A percentile compares a stretch with the other conserved stretches of the same genome.
These are phyloP conservation scores for Xylaria sp. DNA, from an alignment of 2,329 filamentous ascomycete species.

Conservation along the genomic window DNA sequence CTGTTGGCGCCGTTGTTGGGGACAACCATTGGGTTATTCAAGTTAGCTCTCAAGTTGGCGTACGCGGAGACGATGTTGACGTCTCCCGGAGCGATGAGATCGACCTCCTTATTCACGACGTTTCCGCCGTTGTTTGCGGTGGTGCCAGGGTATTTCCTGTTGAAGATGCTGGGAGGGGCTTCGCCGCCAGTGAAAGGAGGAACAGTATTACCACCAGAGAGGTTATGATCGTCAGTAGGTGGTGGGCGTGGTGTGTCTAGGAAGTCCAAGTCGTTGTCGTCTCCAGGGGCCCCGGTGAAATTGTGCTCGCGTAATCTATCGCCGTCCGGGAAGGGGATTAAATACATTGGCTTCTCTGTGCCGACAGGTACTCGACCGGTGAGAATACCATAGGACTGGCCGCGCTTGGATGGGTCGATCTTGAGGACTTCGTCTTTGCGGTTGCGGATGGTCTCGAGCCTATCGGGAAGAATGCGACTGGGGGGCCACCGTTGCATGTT, in stretches of 20 bases:
- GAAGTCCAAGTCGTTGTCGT: no score
- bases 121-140: not conserved
- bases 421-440: constrained; percentile 30
- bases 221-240: no score
- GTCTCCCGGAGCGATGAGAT: not conserved
- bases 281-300: no score
- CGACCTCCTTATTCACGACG: not conserved
- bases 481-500: constrained; percentile 45
- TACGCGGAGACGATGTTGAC: not conserved
- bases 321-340: constrained; percentile 5
- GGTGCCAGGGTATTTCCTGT: not conserved
- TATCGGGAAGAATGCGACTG: constrained; percentile 33
- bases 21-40: no score
- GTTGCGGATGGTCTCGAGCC: constrained; percentile 28
- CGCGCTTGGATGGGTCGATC: constrained; percentile 27
- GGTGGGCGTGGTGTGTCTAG: no score
- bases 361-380: constrained; percentile 19
- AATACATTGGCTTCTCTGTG: constrained; percentile 10
- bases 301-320: no score
- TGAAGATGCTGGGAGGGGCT: no score
- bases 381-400: constrained; percentile 28
- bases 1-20: no score
- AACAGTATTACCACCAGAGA: no score
- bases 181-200: no score
- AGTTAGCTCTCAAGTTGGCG: not conserved